Base-by-base conservation (phyloP, 1,284 basidiomycete genomes). In the Puccinia horiana region DNA sequence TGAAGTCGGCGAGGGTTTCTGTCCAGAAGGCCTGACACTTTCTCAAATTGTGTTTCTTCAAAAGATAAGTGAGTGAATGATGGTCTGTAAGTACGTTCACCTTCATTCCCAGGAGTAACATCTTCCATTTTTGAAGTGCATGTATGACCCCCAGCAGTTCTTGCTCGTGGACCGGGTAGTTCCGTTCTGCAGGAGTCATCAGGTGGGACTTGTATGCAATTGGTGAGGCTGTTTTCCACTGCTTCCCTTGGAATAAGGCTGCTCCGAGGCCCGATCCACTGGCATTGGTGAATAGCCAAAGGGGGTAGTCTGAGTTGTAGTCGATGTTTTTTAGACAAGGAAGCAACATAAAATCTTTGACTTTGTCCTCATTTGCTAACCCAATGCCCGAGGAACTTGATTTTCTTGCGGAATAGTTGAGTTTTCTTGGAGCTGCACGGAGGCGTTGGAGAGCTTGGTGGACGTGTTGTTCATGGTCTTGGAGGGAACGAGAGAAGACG, bases 1-100 rank as follows among this genome's bases (percentile, higher is more conserved):
- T 54, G 47, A 86, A 89, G 32, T 89, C 86, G 0, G 84, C 69
- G 2, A 89, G 52, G 16, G 85, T 84, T 75, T 89, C 87, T 80
- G 86, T 84, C 88, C 88, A 89, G 0, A 85, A 84, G 9, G n/a
- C n/a, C n/a, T n/a, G n/a, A n/a, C n/a, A n/a, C n/a, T n/a, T n/a
- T n/a, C n/a, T n/a, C n/a, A n/a, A n/a, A n/a, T n/a, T n/a, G n/a
- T n/a, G n/a, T n/a, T n/a, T n/a, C n/a, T n/a, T n/a, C n/a, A n/a
- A n/a, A n/a, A n/a, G n/a, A n/a, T n/a, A n/a, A n/a, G n/a, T n/a
- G n/a, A n/a, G n/a, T n/a, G n/a, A n/a, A n/a, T n/a, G n/a, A n/a
- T n/a, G n/a, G n/a, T n/a, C n/a, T n/a, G n/a, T n/a, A n/a, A n/a
- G n/a, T n/a, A n/a, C n/a, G n/a, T n/a, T n/a, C n/a, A n/a, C n/a